A percentile compares a stretch with the other conserved stretches of the same genome.
Evolutionary conservation across 495 filamentous ascomycete species (phyloP).

Genomic region (Neohortaea acidophila): DNA sequence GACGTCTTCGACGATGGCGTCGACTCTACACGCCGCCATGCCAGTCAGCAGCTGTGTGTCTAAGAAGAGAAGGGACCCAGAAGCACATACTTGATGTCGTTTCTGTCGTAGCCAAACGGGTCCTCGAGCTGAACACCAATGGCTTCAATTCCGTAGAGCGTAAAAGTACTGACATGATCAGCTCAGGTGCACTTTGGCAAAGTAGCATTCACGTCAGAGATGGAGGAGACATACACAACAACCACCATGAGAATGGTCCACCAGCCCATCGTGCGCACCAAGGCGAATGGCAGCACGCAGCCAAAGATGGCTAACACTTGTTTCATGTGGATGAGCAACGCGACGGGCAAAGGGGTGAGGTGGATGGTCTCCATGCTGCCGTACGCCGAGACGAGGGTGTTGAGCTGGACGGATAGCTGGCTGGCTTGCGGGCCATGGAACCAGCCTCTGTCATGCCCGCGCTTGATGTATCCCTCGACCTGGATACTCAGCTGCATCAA

Average conservation of each 20-base stretch:
- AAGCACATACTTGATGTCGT: slow-evolving; percentile 75
- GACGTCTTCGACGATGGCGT: slow-evolving; percentile 54
- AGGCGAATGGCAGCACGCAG: slow-evolving; percentile 57
- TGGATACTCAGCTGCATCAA: slow-evolving; percentile 52
- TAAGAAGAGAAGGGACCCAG: no score
- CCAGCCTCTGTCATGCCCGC: slow-evolving; percentile 42
- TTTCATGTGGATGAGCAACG: slow-evolving; percentile 64
- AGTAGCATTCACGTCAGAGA: no score
- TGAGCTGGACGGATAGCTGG: slow-evolving; percentile 48
- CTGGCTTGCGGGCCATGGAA: slow-evolving; percentile 47
- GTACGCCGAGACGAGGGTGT: slow-evolving; percentile 47
- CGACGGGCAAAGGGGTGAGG: slow-evolving; percentile 55
- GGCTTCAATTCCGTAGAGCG: slow-evolving; percentile 58
- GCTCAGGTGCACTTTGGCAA: no score
- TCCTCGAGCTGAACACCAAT: slow-evolving; percentile 63
- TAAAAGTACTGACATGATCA: no score
- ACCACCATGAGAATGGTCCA: slow-evolving; percentile 53
- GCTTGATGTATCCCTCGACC: slow-evolving; percentile 52
- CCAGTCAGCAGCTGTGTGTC: no score
- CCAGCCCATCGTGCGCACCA: slow-evolving; percentile 56
- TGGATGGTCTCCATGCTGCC: slow-evolving; percentile 62
- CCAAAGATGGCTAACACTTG: slow-evolving; percentile 60
- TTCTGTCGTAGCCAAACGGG: slow-evolving; percentile 59
- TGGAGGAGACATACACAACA: no score
- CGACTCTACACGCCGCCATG: no score